Percentiles rank a stretch among this genome's conserved stretches.
Conservation (phyloP, 1,284 basidiomycete species). For the Melampsora americana region DNA sequence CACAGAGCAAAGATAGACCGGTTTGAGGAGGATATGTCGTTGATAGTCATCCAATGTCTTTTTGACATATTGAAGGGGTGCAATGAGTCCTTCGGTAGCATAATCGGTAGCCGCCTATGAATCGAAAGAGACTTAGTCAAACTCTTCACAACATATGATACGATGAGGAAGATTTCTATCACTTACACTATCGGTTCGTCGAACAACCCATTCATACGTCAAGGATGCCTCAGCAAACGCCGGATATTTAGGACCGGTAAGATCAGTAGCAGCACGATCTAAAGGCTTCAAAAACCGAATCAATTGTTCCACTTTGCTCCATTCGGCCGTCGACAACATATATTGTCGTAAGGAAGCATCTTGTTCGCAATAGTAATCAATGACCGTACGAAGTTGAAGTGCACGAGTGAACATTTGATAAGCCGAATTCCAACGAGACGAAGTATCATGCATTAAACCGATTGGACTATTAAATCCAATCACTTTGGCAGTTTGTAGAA, state of each 20-base stretch:
- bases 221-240: too few species aligned
- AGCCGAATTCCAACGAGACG: neutral
- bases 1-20: constrained; percentile 6
- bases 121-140: too few species aligned
- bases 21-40: neutral
- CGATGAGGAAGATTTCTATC: neutral
- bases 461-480: neutral
- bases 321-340: neutral
- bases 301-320: neutral
- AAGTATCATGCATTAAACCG: neutral
- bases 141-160: neutral
- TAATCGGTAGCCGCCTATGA: too few species aligned
- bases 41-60: neutral
- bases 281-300: neutral
- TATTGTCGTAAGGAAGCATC: neutral
- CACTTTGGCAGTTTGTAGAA: too few species aligned
- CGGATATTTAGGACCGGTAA: too few species aligned
- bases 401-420: constrained; percentile 7
- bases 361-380: constrained; percentile 3
- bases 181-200: neutral
- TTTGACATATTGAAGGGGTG: too few species aligned
- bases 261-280: neutral
- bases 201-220: too few species aligned
- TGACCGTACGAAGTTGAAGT: neutral
- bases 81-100: too few species aligned